Base-by-base conservation (phyloP, 805 yeast species). In the Candida verbasci region DNA sequence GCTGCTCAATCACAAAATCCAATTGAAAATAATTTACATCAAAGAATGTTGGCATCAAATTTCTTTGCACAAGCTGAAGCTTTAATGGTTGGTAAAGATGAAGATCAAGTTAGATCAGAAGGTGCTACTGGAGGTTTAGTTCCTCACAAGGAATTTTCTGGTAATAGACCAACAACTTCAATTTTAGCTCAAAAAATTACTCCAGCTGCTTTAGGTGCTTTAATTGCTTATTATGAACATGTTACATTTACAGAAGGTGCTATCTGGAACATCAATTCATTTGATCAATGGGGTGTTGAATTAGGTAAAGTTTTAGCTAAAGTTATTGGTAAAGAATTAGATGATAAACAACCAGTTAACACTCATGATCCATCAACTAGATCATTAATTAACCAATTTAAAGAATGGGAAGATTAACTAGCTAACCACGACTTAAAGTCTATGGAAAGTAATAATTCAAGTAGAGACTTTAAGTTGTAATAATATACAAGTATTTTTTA, bases 221-320 rank as follows among this genome's bases (percentile, higher is more conserved):
- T 93, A 68, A 93, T 93, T 61, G 97, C 95, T 30, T 93, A 93
- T 79, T 93, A 93, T 73, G 98, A 93, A 72, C 96, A 88, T 62
- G 78, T 87, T 42, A 91, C 97, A 28, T 93, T 93, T 70, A 89
- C 89, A 41, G 98, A 93, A 72, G 98, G 98, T 70, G 98, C 98
- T 40, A 70, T 93, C 57, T 91, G 98, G 98, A 93, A 94, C 78
- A 89, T 93, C 74, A 93, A 93, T 81, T 91, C 97, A 14, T 93
- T 87, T 61, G 98, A 93, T 74, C 98, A 93, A 75, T 93, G 97
- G 96, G 98, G 98, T 68, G 98, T 93, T 56, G 98, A 93, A 73
- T 84, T 93, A 54, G 98, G 98, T 64, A 93, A 93, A 73, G 94
- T 84, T 37, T 79, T 93, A 60, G 98, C 98, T 59, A 93, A 93